Evolutionary conservation across 345 rosid genomes (phyloP).

Genomic region (Gossypium longicalyx): DNA sequence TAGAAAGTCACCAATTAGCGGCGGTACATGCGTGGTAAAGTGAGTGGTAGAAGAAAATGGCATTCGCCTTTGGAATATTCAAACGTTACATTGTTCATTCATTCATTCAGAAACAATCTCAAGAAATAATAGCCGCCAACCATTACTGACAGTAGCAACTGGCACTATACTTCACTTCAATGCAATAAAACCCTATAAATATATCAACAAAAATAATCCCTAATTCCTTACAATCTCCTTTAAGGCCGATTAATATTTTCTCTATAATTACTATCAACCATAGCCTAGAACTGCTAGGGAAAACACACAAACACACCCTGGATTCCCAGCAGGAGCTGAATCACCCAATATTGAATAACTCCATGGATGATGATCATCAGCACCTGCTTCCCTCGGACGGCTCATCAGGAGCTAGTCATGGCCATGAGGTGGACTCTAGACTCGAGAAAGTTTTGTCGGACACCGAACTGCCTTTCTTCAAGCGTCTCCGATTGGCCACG

Average conservation of each 20-base stretch:
- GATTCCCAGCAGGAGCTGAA: constrained; percentile 14
- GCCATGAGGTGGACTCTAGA: constrained; percentile 22
- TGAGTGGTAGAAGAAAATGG: no score
- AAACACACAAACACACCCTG: background rate
- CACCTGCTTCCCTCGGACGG: background rate
- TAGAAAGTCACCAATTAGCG: no score
- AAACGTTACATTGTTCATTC: no score
- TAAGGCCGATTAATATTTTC: background rate
- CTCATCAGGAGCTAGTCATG: background rate
- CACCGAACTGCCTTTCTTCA: constrained; percentile 15
- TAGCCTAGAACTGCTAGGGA: background rate
- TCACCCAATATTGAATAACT: constrained; percentile 18
- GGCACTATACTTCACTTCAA: background rate
- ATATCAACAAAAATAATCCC: background rate
- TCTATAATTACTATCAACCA: background rate
- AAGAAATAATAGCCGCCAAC: background rate
- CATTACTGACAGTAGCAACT: background rate
- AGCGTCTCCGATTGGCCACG: constrained; percentile 33
- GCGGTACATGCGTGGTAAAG: no score
- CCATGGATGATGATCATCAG: background rate
- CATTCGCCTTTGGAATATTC: no score
- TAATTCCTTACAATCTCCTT: background rate
- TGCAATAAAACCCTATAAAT: background rate
- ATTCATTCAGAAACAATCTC: background rate
- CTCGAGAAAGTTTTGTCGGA: constrained; percentile 47